Base-by-base conservation (phyloP, 202 grass and related monocot species). In the Elaeis oleifera region DNA sequence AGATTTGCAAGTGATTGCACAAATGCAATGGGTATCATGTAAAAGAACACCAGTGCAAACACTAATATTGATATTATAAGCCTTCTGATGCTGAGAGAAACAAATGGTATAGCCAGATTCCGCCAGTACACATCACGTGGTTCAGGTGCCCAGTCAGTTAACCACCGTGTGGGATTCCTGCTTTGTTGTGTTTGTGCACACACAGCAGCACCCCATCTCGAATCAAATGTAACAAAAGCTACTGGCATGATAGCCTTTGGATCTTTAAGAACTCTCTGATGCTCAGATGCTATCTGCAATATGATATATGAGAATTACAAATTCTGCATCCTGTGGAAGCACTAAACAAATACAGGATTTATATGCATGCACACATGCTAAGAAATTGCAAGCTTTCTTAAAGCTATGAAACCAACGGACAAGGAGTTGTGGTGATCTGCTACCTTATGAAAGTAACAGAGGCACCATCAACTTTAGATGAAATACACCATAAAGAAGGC, bases 1-100 rank as follows among this genome's bases (percentile, higher is more conserved):
- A 97, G 89, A 89, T 97, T 97, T 68, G 92, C 92, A 74, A 97
- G 92, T 23, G 92, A 97, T 79, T 92, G 92, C 58, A 97, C 92
- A 72, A 97, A 92, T 27, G 88, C 82, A 55, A 97, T 97, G 9
- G 92, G 92, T 50, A 92, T 97, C 87, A 97, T 81, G 77, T 97
- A 97, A 74, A 91, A 97, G 78, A 97, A 97, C 9, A 97, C 71
- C 51, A 97, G 71, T 25, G 82, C 82, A 79, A 97, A 97, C 14
- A 97, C 77, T 1, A 82, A 64, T 51, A 84, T 70, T 48, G 92
- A 81, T 66, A 97, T 97, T 63, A 97, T 58, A 63, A 97, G 64
- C 64, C 78, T 90, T 36, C 92, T 81, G 62, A 97, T 83, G 64
- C 82, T 91, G 55, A 97, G 88, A 71, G 81, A 89, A 69, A 97